These are phyloP conservation scores for Cordyceps pruinosa DNA, from an alignment of 2,329 filamentous ascomycete genomes.

Conservation along the genomic window DNA sequence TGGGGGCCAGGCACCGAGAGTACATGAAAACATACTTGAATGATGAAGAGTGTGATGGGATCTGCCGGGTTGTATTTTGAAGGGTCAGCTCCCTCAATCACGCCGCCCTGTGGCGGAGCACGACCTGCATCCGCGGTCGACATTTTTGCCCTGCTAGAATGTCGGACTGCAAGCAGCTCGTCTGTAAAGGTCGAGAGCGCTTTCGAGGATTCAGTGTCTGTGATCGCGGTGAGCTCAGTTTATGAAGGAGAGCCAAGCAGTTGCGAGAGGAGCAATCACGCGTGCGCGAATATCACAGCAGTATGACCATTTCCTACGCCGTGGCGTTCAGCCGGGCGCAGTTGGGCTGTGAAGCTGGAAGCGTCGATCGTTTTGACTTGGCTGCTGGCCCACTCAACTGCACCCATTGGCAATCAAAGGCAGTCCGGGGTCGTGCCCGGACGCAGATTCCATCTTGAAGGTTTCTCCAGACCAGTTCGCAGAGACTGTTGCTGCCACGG, in stretches of 20 bases:
- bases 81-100: slow-evolving; percentile 66
- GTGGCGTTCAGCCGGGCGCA: neutral
- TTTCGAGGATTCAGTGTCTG: neutral
- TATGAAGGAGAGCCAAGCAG: neutral
- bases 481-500: no score
- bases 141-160: neutral
- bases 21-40: slow-evolving; percentile 54
- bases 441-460: no score
- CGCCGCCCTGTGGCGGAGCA: slow-evolving; percentile 44
- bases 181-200: neutral
- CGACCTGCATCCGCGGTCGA: neutral
- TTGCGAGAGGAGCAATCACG: neutral
- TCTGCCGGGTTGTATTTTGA: slow-evolving; percentile 61
- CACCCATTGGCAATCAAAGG: no score
- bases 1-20: no score
- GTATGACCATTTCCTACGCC: neutral
- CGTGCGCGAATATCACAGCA: neutral
- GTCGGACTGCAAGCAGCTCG: neutral
- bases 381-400: neutral
- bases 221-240: neutral
- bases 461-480: no score
- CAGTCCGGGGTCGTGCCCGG: no score
- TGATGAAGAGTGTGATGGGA: slow-evolving; percentile 69
- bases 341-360: slow-evolving; percentile 4
- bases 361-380: neutral